Evolutionary conservation across 768 basidiomycete genomes (phyloP).

Genomic region (Termitomyces sp.): DNA sequence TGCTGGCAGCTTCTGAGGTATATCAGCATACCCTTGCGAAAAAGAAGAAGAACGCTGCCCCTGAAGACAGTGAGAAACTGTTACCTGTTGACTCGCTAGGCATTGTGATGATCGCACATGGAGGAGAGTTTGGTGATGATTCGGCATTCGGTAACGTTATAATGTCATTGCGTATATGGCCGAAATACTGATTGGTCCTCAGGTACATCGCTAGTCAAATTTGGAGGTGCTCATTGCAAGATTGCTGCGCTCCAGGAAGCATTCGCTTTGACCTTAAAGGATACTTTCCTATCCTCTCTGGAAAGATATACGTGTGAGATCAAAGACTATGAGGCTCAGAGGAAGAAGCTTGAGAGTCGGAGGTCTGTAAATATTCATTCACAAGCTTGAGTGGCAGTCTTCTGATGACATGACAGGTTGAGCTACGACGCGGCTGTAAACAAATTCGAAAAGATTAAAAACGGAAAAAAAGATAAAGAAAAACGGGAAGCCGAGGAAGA

Average conservation of each 20-base stretch:
- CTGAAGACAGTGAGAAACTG: slow-evolving; percentile 65
- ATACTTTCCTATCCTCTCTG: slow-evolving; percentile 66
- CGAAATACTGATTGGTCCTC: neutral
- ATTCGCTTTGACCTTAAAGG: slow-evolving; percentile 64
- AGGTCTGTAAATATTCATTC: slow-evolving; percentile 36
- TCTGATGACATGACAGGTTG: slow-evolving; percentile 36
- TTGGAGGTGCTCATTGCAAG: slow-evolving; percentile 84
- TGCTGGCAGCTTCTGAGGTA: slow-evolving; percentile 64
- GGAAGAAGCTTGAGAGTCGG: slow-evolving; percentile 85
- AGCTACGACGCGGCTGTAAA: slow-evolving; percentile 71
- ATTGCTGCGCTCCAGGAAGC: slow-evolving; percentile 82
- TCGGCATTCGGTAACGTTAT: slow-evolving; percentile 56
- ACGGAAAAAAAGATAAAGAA: slow-evolving; percentile 80
- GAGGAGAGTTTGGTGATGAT: slow-evolving; percentile 74
- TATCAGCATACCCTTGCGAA: slow-evolving; percentile 71
- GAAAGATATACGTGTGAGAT: slow-evolving; percentile 65
- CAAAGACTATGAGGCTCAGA: slow-evolving; percentile 73
- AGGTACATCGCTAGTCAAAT: slow-evolving; percentile 69
- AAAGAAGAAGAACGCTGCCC: slow-evolving; percentile 61
- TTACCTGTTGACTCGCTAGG: slow-evolving; percentile 76
- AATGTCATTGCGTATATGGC: neutral
- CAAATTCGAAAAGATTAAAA: slow-evolving; percentile 63
- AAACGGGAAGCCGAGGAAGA: slow-evolving; percentile 78
- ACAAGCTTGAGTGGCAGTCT: neutral
- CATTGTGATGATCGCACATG: slow-evolving; percentile 81